Percentiles rank a stretch among this genome's conserved stretches.
phyloP scores from a whole-genome alignment of 208 protist genomes.

The Leishmania guyanensis region DNA sequence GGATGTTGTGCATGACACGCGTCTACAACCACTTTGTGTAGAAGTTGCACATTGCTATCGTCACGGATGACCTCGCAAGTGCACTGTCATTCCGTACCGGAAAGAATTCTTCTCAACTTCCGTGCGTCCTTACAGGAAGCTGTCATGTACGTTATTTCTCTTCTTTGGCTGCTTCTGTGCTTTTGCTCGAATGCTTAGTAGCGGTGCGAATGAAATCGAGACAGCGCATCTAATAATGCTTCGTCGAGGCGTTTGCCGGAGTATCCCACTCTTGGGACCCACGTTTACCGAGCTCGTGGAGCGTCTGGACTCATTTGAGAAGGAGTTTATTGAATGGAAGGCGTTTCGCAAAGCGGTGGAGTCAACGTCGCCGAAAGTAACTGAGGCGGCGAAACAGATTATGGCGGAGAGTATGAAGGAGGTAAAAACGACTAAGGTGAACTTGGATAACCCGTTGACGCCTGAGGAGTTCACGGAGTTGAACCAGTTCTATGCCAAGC shows the following conservation, averaged over 20 bases:
- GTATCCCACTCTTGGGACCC: constrained; percentile 11
- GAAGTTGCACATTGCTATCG: neutral
- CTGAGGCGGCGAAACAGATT: constrained; percentile 41
- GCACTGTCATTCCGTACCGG: neutral
- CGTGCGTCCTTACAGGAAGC: neutral
- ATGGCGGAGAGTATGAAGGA: constrained; percentile 37
- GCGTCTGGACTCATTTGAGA: constrained; percentile 74
- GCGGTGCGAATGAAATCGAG: neutral
- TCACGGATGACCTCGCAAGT: neutral
- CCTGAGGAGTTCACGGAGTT: constrained; percentile 73
- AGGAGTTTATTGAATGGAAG: constrained; percentile 75
- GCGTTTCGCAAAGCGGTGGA: constrained; percentile 71
- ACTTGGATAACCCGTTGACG: constrained; percentile 53
- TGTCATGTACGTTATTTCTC: neutral
- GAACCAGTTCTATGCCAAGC: constrained; percentile 73
- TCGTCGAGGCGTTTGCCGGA: constrained; percentile 13
- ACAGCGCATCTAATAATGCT: constrained; percentile 7
- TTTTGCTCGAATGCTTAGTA: neutral
- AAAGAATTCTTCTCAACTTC: neutral
- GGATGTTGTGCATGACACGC: neutral
- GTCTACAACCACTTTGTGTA: neutral
- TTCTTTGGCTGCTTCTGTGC: neutral
- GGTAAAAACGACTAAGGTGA: constrained; percentile 24
- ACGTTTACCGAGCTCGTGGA: constrained; percentile 35
- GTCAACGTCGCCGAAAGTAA: constrained; percentile 54